These are phyloP conservation scores for Blastobotrys capitulatus DNA, from an alignment of 1,139 yeast genomes.

Conservation along the genomic window DNA sequence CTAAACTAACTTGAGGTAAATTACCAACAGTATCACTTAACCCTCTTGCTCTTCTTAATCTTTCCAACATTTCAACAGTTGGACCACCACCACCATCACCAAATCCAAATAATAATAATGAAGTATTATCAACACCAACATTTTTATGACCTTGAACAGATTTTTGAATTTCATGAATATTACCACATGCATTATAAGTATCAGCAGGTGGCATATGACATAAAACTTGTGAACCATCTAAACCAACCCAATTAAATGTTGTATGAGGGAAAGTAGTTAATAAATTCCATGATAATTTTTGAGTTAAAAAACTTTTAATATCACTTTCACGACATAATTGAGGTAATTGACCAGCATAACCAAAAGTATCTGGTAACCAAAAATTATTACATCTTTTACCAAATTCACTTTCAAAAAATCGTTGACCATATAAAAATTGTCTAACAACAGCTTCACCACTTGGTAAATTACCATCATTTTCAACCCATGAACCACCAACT, in stretches of 20 bases:
- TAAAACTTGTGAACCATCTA: slow-evolving; percentile 84
- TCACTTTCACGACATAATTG: slow-evolving; percentile 81
- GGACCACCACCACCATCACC: slow-evolving; percentile 99
- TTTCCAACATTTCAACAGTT: slow-evolving; percentile 84
- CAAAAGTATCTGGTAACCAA: slow-evolving; percentile 96
- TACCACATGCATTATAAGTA: slow-evolving; percentile 88
- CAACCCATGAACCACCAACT: slow-evolving; percentile 97
- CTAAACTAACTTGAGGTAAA: slow-evolving; percentile 73
- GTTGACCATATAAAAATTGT: slow-evolving; percentile 82
- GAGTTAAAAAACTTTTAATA: slow-evolving; percentile 76
- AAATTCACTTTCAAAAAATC: slow-evolving; percentile 70
- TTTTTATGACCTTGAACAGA: slow-evolving; percentile 78
- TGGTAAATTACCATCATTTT: slow-evolving; percentile 89
- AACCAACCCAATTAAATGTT: slow-evolving; percentile 89
- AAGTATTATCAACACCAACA: slow-evolving; percentile 63
- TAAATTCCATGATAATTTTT: slow-evolving; percentile 90
- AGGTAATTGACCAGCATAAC: slow-evolving; percentile 89
- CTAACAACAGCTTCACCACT: slow-evolving; percentile 82
- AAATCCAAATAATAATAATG: slow-evolving; percentile 76
- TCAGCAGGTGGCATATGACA: slow-evolving; percentile 97
- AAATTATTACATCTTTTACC: slow-evolving; percentile 67
- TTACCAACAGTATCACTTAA: slow-evolving; percentile 73
- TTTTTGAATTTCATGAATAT: slow-evolving; percentile 83
- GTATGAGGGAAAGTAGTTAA: slow-evolving; percentile 80
- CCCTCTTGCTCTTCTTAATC: slow-evolving; percentile 85